Percentiles rank a stretch among this genome's conserved stretches.
Conservation (phyloP, 2,329 filamentous ascomycete species). For the Colletotrichum incanum region DNA sequence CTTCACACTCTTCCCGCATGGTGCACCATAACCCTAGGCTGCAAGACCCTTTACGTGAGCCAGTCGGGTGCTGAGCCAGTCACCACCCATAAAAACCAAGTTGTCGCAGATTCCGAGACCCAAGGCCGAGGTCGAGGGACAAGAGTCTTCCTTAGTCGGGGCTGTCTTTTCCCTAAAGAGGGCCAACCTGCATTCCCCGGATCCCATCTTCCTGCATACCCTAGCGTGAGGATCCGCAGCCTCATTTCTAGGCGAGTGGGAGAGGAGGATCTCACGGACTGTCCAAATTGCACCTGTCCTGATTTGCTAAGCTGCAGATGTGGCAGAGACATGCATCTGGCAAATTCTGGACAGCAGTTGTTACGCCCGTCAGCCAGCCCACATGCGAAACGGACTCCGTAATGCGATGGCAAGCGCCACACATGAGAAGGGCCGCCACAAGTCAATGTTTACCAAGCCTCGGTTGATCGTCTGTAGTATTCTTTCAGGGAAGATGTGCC, state of each 20-base stretch:
- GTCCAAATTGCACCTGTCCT: constrained; percentile 18
- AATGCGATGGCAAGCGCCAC: neutral
- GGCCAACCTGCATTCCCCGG: constrained; percentile 36
- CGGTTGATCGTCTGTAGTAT: neutral
- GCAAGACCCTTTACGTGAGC: neutral
- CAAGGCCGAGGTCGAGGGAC: constrained; percentile 15
- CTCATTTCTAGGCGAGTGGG: constrained; percentile 4
- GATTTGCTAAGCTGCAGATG: constrained; percentile 32
- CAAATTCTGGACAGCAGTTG: neutral
- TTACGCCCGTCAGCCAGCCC: constrained; percentile 31
- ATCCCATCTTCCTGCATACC: constrained; percentile 38
- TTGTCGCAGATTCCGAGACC: constrained; percentile 39
- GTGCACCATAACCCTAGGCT: neutral
- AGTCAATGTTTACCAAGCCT: constrained; percentile 22
- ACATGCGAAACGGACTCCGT: constrained; percentile 23
- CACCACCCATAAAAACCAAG: constrained; percentile 14
- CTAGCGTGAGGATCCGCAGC: constrained; percentile 28
- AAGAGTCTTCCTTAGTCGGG: constrained; percentile 1
- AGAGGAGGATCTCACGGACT: neutral
- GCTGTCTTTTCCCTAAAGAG: constrained; percentile 10
- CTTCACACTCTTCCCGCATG: neutral
- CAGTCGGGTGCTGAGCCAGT: neutral
- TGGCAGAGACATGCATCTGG: constrained; percentile 35
- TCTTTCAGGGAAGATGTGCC: neutral
- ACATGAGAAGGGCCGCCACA: constrained; percentile 3